These are phyloP conservation scores for Debaryomyces udenii DNA, from an alignment of 1,139 yeast species.

Conservation along the genomic window DNA sequence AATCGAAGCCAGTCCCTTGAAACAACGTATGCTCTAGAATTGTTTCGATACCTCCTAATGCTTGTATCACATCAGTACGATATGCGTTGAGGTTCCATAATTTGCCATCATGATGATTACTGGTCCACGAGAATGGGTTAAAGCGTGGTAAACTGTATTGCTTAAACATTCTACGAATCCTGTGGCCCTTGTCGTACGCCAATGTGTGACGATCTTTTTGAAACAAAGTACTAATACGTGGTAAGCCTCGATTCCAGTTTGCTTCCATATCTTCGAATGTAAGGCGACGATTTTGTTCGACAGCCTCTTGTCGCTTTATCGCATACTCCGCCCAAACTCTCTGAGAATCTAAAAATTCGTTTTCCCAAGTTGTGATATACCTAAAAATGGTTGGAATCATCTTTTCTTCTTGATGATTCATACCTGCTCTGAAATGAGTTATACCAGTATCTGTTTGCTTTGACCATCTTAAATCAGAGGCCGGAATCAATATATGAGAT, in stretches of 20 bases:
- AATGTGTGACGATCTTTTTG: constrained; percentile 94
- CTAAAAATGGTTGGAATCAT: constrained; percentile 92
- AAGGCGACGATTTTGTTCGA: constrained; percentile 80
- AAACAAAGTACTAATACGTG: constrained; percentile 91
- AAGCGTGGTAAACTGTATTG: constrained; percentile 70
- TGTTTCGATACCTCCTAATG: constrained; percentile 96
- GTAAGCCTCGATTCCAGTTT: constrained; percentile 96
- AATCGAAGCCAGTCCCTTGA: constrained; percentile 95
- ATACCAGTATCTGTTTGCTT: constrained; percentile 93
- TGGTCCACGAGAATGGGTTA: constrained; percentile 98
- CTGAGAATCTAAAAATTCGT: constrained; percentile 91
- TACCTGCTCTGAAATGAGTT: constrained; percentile 92
- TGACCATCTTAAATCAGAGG: constrained; percentile 90
- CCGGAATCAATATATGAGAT: constrained; percentile 91
- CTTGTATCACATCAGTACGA: constrained; percentile 94
- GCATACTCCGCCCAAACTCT: constrained; percentile 99
- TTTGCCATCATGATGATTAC: constrained; percentile 90
- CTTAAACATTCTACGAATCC: constrained; percentile 78
- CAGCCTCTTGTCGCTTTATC: constrained; percentile 83
- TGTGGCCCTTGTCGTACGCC: constrained; percentile 94
- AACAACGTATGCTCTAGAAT: constrained; percentile 93
- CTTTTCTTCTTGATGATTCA: constrained; percentile 79
- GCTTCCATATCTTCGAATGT: constrained; percentile 93
- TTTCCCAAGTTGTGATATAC: constrained; percentile 94
- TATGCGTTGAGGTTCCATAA: constrained; percentile 93